Evolutionary conservation across 768 basidiomycete species (phyloP).

Genomic region (Lentinula detonsa): DNA sequence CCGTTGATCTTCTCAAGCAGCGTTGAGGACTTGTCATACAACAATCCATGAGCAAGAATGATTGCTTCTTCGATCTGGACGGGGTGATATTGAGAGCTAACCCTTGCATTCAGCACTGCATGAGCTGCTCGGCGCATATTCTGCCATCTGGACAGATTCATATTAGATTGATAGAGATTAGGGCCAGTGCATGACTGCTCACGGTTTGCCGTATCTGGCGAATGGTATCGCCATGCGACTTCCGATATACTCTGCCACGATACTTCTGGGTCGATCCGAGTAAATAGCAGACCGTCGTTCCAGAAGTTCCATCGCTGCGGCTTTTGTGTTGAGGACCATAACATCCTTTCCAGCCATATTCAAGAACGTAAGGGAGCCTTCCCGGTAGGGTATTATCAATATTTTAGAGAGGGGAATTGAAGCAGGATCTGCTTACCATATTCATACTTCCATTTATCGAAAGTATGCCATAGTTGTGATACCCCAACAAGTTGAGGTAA

Average conservation of each 20-base stretch:
- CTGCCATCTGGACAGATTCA: not conserved
- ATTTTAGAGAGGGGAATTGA: too few species aligned
- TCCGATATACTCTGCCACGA: not conserved
- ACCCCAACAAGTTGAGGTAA: not conserved
- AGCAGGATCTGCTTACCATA: not conserved
- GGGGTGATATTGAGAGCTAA: not conserved
- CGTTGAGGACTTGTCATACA: not conserved
- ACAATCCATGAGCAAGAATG: not conserved
- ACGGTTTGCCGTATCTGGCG: not conserved
- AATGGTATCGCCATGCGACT: not conserved
- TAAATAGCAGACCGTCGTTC: not conserved
- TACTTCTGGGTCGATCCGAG: not conserved
- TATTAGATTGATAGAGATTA: not conserved
- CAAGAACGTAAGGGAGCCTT: not conserved
- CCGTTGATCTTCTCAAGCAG: not conserved
- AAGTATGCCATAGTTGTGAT: not conserved
- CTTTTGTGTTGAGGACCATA: not conserved
- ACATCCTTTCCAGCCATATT: not conserved
- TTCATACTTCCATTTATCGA: not conserved
- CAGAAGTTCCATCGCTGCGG: not conserved
- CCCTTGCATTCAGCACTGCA: not conserved
- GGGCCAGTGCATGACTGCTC: not conserved
- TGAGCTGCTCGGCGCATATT: slow-evolving; percentile 5
- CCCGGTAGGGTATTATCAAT: not conserved
- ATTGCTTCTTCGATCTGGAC: not conserved